phyloP scores from a whole-genome alignment of 164 flowering plant species.

The Cinnamomum chago region DNA sequence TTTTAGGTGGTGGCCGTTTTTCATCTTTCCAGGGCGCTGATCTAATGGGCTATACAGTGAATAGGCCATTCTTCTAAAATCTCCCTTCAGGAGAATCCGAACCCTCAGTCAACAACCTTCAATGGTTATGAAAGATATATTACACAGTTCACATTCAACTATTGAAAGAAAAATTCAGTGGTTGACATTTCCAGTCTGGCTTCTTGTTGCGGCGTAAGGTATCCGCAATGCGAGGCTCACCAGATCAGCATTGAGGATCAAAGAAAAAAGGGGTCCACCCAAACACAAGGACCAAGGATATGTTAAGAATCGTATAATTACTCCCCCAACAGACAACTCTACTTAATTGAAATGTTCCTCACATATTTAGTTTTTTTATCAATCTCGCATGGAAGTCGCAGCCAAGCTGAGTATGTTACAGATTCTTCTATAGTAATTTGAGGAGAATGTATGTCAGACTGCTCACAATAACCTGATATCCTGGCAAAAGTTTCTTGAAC shows the following conservation, averaged over 20 bases:
- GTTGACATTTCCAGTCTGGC: not conserved
- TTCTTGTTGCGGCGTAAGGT: no score
- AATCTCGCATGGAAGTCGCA: slow-evolving; percentile 51
- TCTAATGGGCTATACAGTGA: not conserved
- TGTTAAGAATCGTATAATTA: not conserved
- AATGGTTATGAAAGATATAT: not conserved
- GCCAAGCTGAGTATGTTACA: slow-evolving; percentile 68
- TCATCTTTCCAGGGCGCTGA: not conserved
- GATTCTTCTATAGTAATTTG: slow-evolving; percentile 76
- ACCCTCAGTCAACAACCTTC: not conserved
- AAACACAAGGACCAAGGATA: not conserved
- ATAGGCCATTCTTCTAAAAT: not conserved
- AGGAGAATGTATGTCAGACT: slow-evolving; percentile 76
- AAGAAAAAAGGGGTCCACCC: not conserved
- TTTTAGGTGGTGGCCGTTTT: no score
- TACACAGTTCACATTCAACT: not conserved
- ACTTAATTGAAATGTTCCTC: slow-evolving; percentile 15
- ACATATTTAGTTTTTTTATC: slow-evolving; percentile 51
- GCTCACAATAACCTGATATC: slow-evolving; percentile 84
- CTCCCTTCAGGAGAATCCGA: not conserved
- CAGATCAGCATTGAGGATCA: not conserved
- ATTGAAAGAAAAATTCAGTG: not conserved
- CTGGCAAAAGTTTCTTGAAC: slow-evolving; percentile 79
- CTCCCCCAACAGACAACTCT: not conserved
- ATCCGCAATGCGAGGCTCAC: not conserved